Base-by-base conservation (phyloP, 805 yeast genomes). In the Yamadazyma scolyti region DNA sequence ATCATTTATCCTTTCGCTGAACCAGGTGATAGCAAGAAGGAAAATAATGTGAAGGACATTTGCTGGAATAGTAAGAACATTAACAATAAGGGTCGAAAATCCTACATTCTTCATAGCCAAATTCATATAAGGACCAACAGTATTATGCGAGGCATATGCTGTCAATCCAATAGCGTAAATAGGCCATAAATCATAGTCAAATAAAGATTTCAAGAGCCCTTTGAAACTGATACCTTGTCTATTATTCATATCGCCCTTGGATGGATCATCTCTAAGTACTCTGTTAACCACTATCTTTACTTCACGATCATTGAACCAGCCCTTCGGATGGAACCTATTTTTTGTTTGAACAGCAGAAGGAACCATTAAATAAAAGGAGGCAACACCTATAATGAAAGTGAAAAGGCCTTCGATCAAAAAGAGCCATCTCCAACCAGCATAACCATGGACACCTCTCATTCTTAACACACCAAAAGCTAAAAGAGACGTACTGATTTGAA, bases 361-460 rank as follows among this genome's bases (percentile, higher is more conserved):
- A 5, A 77, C 79, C 82, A 78, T 75, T 29, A 64, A 39, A 28
- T 53, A 66, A 39, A 57, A 71, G 3, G 60, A 50, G 22, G 48
- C 39, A 16, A 75, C 17, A 2, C 86, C 87, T 40, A 81, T 62
- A 2, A 48, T 11, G 4, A 78, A 51, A 2, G 87, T 78, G 25
- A 77, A 44, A 5, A 68, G 31, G 4, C 88, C 87, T 48, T 79
- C 85, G 31, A 82, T 64, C 12, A 81, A 47, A 41, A 81, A 81
- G 14, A 81, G 57, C 77, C 80, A 81, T 31, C 71, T 62, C 87
- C 87, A 81, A 22, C 57, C 57, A 19, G 44, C 50, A 36, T 33
- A 36, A 13, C 49, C 48, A 13, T 28, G 22, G 5, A 31, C 24
- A 6, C 52, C 49, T 21, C 52, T 30, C 38, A 47, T 30, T 28